Conservation (phyloP, 192 early-diverging fungal genomes). For the Linnemannia exigua region DNA sequence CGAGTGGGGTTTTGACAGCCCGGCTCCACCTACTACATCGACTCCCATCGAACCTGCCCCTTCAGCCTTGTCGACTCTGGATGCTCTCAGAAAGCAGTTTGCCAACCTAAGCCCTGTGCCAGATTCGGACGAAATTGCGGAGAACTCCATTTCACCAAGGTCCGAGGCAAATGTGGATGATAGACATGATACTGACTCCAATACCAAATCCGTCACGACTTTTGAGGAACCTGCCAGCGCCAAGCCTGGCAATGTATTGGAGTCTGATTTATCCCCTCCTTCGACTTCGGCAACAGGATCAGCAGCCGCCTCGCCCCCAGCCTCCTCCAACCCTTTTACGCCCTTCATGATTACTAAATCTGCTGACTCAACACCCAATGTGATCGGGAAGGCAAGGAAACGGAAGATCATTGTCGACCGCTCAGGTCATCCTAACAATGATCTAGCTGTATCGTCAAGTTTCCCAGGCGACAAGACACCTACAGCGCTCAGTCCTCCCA, state of each 20-base stretch:
- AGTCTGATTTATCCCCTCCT: background rate
- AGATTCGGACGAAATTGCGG: background rate
- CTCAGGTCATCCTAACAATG: background rate
- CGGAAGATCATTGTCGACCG: conserved; percentile 43
- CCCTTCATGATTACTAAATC: conserved; percentile 14
- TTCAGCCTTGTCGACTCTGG: conserved; percentile 19
- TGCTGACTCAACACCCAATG: background rate
- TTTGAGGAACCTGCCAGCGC: background rate
- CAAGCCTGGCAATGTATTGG: background rate
- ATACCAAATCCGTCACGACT: background rate
- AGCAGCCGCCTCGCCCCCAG: background rate
- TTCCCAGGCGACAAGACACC: conserved; percentile 3
- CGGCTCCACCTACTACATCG: background rate
- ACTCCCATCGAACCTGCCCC: background rate
- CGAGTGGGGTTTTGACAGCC: conserved; percentile 6
- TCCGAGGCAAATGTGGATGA: background rate
- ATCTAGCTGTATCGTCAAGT: background rate
- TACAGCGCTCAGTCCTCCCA: conserved; percentile 23
- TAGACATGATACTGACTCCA: background rate
- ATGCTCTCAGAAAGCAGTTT: conserved; percentile 30
- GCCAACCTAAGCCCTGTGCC: background rate
- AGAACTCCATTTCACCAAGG: background rate
- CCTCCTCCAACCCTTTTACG: conserved; percentile 19
- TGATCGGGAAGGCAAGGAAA: conserved; percentile 30
- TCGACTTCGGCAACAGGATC: background rate